phyloP scores from a whole-genome alignment of 1,139 yeast genomes.

The Hansenula anomala region DNA sequence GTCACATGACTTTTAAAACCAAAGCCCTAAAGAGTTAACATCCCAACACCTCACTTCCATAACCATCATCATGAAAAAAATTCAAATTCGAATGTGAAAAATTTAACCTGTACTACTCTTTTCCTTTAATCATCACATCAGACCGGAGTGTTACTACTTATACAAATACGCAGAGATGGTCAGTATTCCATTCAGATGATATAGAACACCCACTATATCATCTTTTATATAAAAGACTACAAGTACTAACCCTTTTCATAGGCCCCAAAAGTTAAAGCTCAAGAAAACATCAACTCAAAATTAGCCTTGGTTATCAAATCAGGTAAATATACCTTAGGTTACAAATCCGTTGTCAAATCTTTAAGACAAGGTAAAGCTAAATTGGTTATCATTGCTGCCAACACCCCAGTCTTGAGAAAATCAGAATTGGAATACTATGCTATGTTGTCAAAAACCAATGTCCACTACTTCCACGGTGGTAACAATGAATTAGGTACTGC shows the following conservation, averaged over 20 bases:
- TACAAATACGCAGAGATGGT: slow-evolving; percentile 92
- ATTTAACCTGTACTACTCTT: too few species aligned
- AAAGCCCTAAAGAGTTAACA: too few species aligned
- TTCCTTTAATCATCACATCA: slow-evolving; percentile 12
- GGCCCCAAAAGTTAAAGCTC: slow-evolving; percentile 93
- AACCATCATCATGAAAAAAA: neutral
- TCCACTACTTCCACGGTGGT: slow-evolving; percentile 98
- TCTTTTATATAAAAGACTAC: too few species aligned
- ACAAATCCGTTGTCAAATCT: slow-evolving; percentile 98
- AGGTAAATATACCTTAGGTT: slow-evolving; percentile 99
- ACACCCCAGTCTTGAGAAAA: slow-evolving; percentile 99
- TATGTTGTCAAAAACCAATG: slow-evolving; percentile 98
- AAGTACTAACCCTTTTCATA: slow-evolving; percentile 36
- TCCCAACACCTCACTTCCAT: slow-evolving; percentile 1
- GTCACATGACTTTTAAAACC: neutral
- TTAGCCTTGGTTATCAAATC: slow-evolving; percentile 98
- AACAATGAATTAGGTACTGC: slow-evolving; percentile 99
- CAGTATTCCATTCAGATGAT: slow-evolving; percentile 46
- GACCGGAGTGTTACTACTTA: slow-evolving; percentile 84
- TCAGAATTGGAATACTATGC: slow-evolving; percentile 99
- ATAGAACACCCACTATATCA: too few species aligned
- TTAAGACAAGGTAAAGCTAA: slow-evolving; percentile 99
- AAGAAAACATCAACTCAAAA: slow-evolving; percentile 97
- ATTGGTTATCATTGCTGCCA: slow-evolving; percentile 96
- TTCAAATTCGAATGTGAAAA: too few species aligned